A percentile compares a stretch with the other conserved stretches of the same genome.
These are phyloP conservation scores for Exophiala alcalophila DNA, from an alignment of 2,329 filamentous ascomycete species.

Conservation along the genomic window DNA sequence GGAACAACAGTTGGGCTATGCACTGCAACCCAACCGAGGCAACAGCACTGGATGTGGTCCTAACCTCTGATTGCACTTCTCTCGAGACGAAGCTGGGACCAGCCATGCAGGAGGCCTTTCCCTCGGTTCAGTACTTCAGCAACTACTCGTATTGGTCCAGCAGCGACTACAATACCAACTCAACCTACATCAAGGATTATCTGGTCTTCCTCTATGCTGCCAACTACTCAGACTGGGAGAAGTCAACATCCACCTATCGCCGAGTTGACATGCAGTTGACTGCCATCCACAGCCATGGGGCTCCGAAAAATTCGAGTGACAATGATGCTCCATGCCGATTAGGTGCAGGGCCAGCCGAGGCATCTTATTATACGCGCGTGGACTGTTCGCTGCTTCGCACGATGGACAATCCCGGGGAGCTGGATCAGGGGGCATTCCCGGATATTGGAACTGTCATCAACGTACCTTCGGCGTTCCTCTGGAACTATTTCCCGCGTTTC, in stretches of 20 bases:
- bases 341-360: constrained; percentile 6
- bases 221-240: constrained; percentile 5
- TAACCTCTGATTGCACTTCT: constrained; percentile 11
- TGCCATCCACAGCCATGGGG: constrained; percentile 7
- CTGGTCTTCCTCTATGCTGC: constrained; percentile 14
- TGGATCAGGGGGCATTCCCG: constrained; percentile 7
- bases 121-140: constrained; percentile 2
- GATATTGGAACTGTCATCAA: not conserved
- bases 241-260: not conserved
- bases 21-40: constrained; percentile 11
- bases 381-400: constrained; percentile 10
- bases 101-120: constrained; percentile 2
- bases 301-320: constrained; percentile 9
- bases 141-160: not conserved
- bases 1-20: constrained; percentile 21
- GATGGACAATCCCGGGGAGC: not conserved
- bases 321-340: not conserved
- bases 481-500: constrained; percentile 8
- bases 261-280: constrained; percentile 7
- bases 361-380: constrained; percentile 12
- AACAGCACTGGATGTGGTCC: constrained; percentile 1
- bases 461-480: not conserved
- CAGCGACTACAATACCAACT: constrained; percentile 2
- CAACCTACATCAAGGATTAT: constrained; percentile 10
- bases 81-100: constrained; percentile 3